These are phyloP conservation scores for Camellia japonica DNA, from an alignment of 148 eudicot genomes.

Conservation along the genomic window DNA sequence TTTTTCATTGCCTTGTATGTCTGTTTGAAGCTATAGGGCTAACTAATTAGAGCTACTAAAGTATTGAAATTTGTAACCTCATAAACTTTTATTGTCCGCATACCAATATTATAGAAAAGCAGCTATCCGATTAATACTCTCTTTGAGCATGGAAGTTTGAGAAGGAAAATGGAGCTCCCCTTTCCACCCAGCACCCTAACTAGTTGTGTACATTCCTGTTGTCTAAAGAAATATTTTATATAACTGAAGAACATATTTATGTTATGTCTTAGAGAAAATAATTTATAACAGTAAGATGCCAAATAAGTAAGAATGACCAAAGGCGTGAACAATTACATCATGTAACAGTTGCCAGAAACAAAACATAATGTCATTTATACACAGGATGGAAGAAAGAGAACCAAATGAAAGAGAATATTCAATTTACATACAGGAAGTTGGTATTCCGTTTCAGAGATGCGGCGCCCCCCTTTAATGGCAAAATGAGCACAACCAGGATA, in stretches of 20 bases:
- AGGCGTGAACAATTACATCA: background rate
- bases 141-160: background rate
- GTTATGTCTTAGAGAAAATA: background rate
- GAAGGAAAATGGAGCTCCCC: too few relatives aligned
- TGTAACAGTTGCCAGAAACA: background rate
- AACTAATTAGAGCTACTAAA: too few relatives aligned
- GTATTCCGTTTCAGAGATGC: slow-evolving; percentile 77
- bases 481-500: slow-evolving; percentile 97
- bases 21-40: too few relatives aligned
- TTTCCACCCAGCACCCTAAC: too few relatives aligned
- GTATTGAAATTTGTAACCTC: too few relatives aligned
- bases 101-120: background rate
- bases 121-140: background rate
- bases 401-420: background rate
- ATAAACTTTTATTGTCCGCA: too few relatives aligned
- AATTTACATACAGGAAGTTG: slow-evolving; percentile 77
- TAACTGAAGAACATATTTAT: too few relatives aligned
- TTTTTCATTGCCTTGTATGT: too few relatives aligned
- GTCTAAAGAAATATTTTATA: too few relatives aligned
- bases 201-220: too few relatives aligned
- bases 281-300: background rate
- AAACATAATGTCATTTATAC: background rate
- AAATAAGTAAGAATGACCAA: slow-evolving; percentile 1
- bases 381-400: slow-evolving; percentile 3
- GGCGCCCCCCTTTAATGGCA: slow-evolving; percentile 92